A percentile compares a stretch with the other conserved stretches of the same genome.
Conservation (phyloP, 176 grass and related monocot genomes). For the Lolium multiflorum region DNA sequence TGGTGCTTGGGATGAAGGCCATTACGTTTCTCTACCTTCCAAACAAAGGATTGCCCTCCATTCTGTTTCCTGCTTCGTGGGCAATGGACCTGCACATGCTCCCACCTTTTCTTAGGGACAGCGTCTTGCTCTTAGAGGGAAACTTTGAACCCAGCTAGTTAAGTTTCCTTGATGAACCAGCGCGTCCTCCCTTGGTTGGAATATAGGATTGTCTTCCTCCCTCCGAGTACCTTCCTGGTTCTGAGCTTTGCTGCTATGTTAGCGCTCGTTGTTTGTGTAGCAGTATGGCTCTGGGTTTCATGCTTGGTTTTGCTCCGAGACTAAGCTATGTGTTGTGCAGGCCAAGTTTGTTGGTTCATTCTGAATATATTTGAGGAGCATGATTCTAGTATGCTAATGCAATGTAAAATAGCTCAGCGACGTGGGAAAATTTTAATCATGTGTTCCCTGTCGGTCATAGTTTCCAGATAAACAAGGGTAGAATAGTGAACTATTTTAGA, state of each 20-base stretch:
- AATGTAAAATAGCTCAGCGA: not conserved
- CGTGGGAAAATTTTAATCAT: not conserved
- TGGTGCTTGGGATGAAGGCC: no score
- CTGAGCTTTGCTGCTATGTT: not conserved
- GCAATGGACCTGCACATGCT: conserved; percentile 13
- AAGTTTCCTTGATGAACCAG: conserved; percentile 31
- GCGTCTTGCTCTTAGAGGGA: conserved; percentile 21
- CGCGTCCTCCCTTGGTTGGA: not conserved
- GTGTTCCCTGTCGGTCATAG: not conserved
- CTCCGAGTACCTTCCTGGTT: not conserved
- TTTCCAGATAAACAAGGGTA: not conserved
- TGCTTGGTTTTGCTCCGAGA: conserved; percentile 21
- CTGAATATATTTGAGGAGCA: not conserved
- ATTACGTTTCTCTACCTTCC: not conserved
- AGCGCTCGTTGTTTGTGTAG: not conserved
- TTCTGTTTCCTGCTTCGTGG: conserved; percentile 7
- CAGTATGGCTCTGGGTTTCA: conserved; percentile 4
- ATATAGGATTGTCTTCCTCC: no score
- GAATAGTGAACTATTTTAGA: not conserved
- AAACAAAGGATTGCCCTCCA: conserved; percentile 8
- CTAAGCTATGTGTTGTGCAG: not conserved
- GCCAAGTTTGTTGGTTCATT: not conserved
- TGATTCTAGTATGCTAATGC: not conserved
- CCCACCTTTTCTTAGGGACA: conserved; percentile 15
- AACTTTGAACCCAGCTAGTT: not conserved